These are phyloP conservation scores for Tylopilus intermedius DNA, from an alignment of 768 basidiomycete genomes.

Conservation along the genomic window DNA sequence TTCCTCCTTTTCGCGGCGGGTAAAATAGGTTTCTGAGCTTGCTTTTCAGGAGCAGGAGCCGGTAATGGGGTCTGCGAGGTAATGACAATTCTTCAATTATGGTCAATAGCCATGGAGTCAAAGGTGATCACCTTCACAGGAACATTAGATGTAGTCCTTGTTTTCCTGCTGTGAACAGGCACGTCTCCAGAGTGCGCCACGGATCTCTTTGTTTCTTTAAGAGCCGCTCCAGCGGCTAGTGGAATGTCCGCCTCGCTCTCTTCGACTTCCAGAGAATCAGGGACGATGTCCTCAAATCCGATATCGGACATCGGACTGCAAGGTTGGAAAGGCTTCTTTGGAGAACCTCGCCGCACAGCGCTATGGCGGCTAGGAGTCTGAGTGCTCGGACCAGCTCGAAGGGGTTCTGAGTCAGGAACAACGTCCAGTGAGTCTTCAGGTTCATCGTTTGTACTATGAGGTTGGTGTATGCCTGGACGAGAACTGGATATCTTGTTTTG, in stretches of 20 bases:
- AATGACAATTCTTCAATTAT: background rate
- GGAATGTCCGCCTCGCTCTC: conserved; percentile 42
- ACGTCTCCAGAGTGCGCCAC: conserved; percentile 1
- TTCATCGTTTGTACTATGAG: conserved; percentile 7
- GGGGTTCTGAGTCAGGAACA: conserved; percentile 63
- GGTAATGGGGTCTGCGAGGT: conserved; percentile 1
- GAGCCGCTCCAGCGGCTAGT: conserved; percentile 29
- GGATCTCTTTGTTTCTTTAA: conserved; percentile 17
- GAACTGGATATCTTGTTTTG: background rate
- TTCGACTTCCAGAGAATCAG: conserved; percentile 26
- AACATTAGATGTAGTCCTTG: conserved; percentile 1
- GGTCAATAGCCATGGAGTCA: background rate
- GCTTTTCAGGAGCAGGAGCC: conserved; percentile 1
- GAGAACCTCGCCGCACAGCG: conserved; percentile 8
- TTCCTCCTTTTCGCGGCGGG: conserved; percentile 10
- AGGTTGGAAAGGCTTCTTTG: conserved; percentile 15
- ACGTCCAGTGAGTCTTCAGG: conserved; percentile 41
- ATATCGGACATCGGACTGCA: conserved; percentile 22
- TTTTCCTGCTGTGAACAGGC: conserved; percentile 2
- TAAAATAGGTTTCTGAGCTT: conserved; percentile 8
- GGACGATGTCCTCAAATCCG: conserved; percentile 25
- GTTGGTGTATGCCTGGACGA: background rate
- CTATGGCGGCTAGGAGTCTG: conserved; percentile 7
- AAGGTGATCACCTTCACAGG: conserved; percentile 16
- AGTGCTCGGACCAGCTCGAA: conserved; percentile 28